Conservation (phyloP, 1,139 yeast genomes). For the Yamadazyma spencermartinsiae region DNA sequence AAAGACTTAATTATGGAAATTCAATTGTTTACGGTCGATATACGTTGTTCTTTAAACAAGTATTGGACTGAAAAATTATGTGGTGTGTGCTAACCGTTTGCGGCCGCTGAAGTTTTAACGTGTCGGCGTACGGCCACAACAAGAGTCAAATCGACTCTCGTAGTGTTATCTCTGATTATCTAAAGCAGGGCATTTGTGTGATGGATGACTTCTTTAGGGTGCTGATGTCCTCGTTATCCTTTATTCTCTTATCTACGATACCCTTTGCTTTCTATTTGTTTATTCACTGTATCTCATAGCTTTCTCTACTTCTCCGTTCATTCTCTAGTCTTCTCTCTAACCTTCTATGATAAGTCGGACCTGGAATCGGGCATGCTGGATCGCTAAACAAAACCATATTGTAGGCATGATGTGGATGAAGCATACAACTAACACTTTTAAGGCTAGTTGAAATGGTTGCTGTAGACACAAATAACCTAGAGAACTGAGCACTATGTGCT, state of each 20-base stretch:
- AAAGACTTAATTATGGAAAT: background rate
- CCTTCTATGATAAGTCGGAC: slow-evolving; percentile 8
- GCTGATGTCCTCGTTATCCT: no score
- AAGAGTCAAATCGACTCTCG: background rate
- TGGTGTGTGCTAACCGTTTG: no score
- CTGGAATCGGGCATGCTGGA: slow-evolving; percentile 8
- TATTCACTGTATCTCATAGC: no score
- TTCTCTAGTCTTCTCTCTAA: no score
- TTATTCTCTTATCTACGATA: no score
- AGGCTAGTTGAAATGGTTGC: background rate
- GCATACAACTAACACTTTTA: background rate
- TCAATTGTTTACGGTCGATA: no score
- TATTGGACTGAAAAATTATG: background rate
- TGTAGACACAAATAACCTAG: slow-evolving; percentile 4
- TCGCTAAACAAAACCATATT: slow-evolving; percentile 11
- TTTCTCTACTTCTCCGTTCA: no score
- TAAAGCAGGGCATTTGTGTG: no score
- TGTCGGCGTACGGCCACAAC: background rate
- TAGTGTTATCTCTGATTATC: no score
- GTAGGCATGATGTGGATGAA: slow-evolving; percentile 10
- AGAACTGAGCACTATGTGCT: slow-evolving; percentile 7
- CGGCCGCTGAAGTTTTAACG: background rate
- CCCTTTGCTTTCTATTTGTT: no score
- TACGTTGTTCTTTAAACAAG: no score
- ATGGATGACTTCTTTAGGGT: no score